A percentile compares a stretch with the other conserved stretches of the same genome.
phyloP scores from a whole-genome alignment of 208 protist genomes.

The Leishmania martiniquensis region DNA sequence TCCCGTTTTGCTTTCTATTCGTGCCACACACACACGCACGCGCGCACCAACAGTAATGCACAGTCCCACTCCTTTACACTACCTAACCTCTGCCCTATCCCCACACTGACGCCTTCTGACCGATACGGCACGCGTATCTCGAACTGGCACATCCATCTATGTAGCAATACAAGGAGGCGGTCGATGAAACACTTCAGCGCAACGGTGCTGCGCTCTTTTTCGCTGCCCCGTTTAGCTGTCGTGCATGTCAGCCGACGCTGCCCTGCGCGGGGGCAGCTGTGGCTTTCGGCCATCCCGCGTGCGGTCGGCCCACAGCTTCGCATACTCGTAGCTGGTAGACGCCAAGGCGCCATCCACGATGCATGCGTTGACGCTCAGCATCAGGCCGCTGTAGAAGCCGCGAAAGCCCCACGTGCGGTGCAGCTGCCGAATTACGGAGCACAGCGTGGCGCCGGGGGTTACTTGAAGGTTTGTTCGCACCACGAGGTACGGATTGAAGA shows the following conservation, averaged over 20 bases:
- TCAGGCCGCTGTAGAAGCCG: slow-evolving; percentile 77
- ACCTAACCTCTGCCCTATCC: too few relatives aligned
- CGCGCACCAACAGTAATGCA: too few relatives aligned
- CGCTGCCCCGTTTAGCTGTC: background rate
- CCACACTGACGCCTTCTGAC: too few relatives aligned
- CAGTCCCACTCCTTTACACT: too few relatives aligned
- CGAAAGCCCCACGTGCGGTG: slow-evolving; percentile 54
- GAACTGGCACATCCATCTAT: too few relatives aligned
- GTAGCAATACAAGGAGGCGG: too few relatives aligned
- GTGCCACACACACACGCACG: too few relatives aligned
- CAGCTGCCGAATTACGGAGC: slow-evolving; percentile 42
- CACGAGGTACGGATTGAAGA: slow-evolving; percentile 90
- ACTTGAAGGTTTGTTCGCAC: slow-evolving; percentile 84
- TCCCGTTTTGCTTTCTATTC: too few relatives aligned
- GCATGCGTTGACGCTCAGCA: slow-evolving; percentile 70
- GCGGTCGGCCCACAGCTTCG: slow-evolving; percentile 79
- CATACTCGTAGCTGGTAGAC: slow-evolving; percentile 87
- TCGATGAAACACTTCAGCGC: too few relatives aligned
- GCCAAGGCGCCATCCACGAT: slow-evolving; percentile 77
- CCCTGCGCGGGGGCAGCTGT: slow-evolving; percentile 14
- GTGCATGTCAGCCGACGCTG: too few relatives aligned
- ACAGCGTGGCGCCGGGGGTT: slow-evolving; percentile 65
- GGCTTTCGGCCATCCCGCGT: slow-evolving; percentile 15
- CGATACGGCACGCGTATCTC: too few relatives aligned
- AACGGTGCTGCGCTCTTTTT: too few relatives aligned